Evolutionary conservation across 2,329 filamentous ascomycete genomes (phyloP).

Genomic region (Diplodia scrobiculata): DNA sequence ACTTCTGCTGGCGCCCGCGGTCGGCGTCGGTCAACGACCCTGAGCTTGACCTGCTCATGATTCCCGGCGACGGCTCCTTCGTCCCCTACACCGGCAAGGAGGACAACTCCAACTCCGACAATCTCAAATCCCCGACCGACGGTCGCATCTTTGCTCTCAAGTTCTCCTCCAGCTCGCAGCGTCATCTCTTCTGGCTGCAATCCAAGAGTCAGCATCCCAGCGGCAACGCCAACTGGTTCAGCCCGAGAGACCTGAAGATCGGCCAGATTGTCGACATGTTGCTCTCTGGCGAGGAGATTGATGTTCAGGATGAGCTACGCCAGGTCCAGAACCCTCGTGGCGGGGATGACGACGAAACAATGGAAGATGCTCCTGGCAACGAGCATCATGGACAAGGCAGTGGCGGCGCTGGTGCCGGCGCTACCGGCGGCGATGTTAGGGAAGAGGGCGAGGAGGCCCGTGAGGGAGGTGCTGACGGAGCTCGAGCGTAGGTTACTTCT

Average conservation of each 20-base stretch:
- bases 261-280: constrained; percentile 83
- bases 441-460: constrained; percentile 85
- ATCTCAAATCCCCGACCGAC: constrained; percentile 68
- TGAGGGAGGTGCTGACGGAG: constrained; percentile 93
- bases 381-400: constrained; percentile 49
- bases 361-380: constrained; percentile 55
- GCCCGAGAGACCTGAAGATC: constrained; percentile 80
- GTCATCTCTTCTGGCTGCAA: constrained; percentile 95
- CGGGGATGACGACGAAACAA: constrained; percentile 69
- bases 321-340: constrained; percentile 57
- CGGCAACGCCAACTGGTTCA: constrained; percentile 75
- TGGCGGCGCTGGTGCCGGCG: constrained; percentile 81
- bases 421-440: constrained; percentile 87
- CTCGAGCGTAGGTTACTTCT: constrained; percentile 91
- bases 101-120: constrained; percentile 55
- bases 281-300: constrained; percentile 84
- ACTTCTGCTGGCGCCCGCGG: constrained; percentile 96
- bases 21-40: constrained; percentile 69
- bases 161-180: constrained; percentile 87
- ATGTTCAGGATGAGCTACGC: constrained; percentile 70
- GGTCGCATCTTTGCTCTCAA: constrained; percentile 92
- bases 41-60: constrained; percentile 88
- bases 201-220: constrained; percentile 76
- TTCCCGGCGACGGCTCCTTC: constrained; percentile 86
- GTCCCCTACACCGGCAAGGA: constrained; percentile 67